Evolutionary conservation across 2,329 filamentous ascomycete genomes (phyloP), one percentile per base, ranked within the genome.

Genomic region (Fusarium scirpi): DNA sequence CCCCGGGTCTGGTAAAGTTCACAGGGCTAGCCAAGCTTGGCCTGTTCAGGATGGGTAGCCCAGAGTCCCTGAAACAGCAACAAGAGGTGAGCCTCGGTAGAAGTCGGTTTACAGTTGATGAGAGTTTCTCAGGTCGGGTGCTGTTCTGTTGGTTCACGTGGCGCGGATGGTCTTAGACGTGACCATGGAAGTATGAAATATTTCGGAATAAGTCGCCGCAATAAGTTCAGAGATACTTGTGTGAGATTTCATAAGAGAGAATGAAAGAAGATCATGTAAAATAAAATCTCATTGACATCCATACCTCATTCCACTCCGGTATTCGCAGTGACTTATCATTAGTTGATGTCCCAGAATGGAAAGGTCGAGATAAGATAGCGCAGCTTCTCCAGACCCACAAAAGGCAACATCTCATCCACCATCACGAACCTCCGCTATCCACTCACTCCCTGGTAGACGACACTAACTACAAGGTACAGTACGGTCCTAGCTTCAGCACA

Each of bases 61-160:
- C 44, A 48, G 30, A 64, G 51, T 20, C 27, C 20, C 60, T 46
- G 51, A 58, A 65, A 46, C 51, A 65, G 29, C 16, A 53, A 24
- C 12, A 29, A 34, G 20, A 30, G 20, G 27, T 59, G 55, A 62
- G 43, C 61, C 64, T 65, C 47, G 70, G 68, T 56, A 55, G 68
- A 65, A 40, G 34, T 71, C 63, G 59, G 67, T 40, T 65, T 60
- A 55, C 43, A 60, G 48, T 29, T 45, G 48, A 54, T 40, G 49
- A 30, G 45, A 56, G 58, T 59, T 34, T 46, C 48, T 48, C 45
- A 57, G 45, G 58, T 66, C 47, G 46, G 67, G 54, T 73, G 60
- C 52, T 64, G 30, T 59, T 45, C 41, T 27, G 43, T 48, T 57
- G 51, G 60, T 56, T 75, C 70, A 74, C 73, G 73, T 74, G 73